Evolutionary conservation across 257 asterid genomes (phyloP).

Genomic region (Leptodermis oblonga): DNA sequence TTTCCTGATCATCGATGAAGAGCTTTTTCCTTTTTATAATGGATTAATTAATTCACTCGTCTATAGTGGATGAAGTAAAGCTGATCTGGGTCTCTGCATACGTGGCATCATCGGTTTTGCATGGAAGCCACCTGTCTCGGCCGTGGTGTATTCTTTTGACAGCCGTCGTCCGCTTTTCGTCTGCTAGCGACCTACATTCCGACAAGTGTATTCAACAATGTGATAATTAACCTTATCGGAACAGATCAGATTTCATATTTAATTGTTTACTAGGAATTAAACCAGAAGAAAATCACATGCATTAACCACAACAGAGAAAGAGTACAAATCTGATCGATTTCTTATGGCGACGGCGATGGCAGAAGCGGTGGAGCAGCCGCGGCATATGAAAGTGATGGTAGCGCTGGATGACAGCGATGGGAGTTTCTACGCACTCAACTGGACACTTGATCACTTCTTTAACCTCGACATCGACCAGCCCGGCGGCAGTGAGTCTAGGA

Average conservation of each 20-base stretch:
- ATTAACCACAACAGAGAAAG: neutral
- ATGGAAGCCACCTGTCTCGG: conserved; percentile 11
- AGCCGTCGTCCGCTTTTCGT: neutral
- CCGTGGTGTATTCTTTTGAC: neutral
- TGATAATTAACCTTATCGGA: neutral
- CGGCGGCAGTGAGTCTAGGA: conserved; percentile 14
- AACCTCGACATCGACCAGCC: neutral
- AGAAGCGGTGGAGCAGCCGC: conserved; percentile 11
- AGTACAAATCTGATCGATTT: too few relatives aligned
- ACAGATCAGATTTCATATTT: too few relatives aligned
- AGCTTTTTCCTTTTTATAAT: neutral
- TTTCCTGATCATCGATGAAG: neutral
- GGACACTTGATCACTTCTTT: conserved; percentile 51
- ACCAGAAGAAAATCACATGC: neutral
- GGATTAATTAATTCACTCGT: too few relatives aligned
- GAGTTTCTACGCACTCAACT: conserved; percentile 56
- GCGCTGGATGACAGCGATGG: conserved; percentile 57
- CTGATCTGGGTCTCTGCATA: too few relatives aligned
- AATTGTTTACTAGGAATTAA: too few relatives aligned
- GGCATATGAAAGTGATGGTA: conserved; percentile 47
- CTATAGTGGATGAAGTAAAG: too few relatives aligned
- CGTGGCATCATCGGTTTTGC: conserved; percentile 6
- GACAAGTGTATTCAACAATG: neutral
- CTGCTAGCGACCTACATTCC: neutral
- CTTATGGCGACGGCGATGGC: neutral